Conservation (phyloP, 2,329 filamentous ascomycete genomes). For the Colletotrichum coccodes region DNA sequence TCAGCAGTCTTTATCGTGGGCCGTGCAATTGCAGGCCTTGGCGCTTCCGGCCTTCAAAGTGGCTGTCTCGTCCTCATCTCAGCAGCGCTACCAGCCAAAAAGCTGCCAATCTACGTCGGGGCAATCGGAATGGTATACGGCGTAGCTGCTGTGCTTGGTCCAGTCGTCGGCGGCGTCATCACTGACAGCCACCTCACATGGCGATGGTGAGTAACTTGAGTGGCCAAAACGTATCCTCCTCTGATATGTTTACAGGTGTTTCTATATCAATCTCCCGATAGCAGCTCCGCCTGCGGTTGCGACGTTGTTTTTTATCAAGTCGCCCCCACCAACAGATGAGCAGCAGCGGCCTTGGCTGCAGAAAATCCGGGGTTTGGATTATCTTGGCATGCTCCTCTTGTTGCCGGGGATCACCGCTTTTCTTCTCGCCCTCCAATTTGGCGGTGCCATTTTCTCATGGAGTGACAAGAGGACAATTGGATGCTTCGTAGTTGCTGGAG, state of each 20-base stretch:
- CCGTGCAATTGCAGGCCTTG: conserved; percentile 48
- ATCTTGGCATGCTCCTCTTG: conserved; percentile 35
- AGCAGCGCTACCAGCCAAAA: conserved; percentile 13
- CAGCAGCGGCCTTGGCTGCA: conserved; percentile 29
- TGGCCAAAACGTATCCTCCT: too few species aligned
- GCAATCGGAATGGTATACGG: conserved; percentile 26
- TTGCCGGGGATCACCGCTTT: conserved; percentile 46
- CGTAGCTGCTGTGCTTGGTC: conserved; percentile 16
- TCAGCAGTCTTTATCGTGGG: conserved; percentile 49
- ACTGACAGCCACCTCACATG: conserved; percentile 16
- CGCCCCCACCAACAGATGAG: conserved; percentile 21
- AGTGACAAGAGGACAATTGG: conserved; percentile 42
- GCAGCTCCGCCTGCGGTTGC: conserved; percentile 37
- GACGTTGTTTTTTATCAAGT: conserved; percentile 38
- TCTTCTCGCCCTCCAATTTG: conserved; percentile 56
- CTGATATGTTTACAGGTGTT: conserved; percentile 24
- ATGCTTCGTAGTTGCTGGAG: conserved; percentile 36
- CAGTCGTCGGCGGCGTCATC: conserved; percentile 33
- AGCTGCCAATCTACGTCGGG: conserved; percentile 15
- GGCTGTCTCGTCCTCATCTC: conserved; percentile 27
- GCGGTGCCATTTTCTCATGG: conserved; percentile 46
- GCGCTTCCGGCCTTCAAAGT: conserved; percentile 40
- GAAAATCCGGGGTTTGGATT: conserved; percentile 34
- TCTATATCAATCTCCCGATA: conserved; percentile 44
- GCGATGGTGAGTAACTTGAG: conserved; percentile 12